phyloP scores from a whole-genome alignment of 345 rosid genomes.

The Acer saccharum region DNA sequence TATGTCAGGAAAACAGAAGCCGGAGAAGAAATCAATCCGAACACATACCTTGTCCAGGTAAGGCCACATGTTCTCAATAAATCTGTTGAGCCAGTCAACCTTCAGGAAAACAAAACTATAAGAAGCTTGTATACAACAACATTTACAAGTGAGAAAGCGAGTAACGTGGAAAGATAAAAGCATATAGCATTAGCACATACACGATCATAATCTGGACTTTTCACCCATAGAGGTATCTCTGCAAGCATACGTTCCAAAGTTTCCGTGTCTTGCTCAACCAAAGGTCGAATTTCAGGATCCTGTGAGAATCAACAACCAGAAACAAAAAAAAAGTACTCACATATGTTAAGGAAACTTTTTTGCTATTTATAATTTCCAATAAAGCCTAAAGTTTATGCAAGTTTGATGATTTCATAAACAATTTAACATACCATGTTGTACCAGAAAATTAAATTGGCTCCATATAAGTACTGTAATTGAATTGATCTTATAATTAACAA shows the following conservation, averaged over 20 bases:
- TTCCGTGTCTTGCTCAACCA: constrained; percentile 72
- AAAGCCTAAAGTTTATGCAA: not conserved
- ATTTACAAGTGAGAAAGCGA: not conserved
- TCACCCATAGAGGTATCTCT: constrained; percentile 93
- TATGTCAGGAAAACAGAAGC: constrained; percentile 19
- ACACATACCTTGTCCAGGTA: constrained; percentile 71
- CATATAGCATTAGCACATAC: constrained; percentile 43
- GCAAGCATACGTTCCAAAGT: constrained; percentile 69
- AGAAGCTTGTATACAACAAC: constrained; percentile 9
- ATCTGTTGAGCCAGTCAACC: constrained; percentile 96
- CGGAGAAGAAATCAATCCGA: not conserved
- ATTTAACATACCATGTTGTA: too few species aligned
- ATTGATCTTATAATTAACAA: not conserved
- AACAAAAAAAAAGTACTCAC: constrained; percentile 10
- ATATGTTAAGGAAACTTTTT: not conserved
- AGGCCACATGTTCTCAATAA: constrained; percentile 87
- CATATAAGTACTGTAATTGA: not conserved
- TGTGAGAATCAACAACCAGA: constrained; percentile 24
- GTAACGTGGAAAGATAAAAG: not conserved
- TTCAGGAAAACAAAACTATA: constrained; percentile 31
- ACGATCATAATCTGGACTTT: constrained; percentile 94
- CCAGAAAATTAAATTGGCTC: not conserved
- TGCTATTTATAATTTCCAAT: too few species aligned
- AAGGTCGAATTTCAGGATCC: constrained; percentile 80
- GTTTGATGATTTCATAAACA: not conserved